phyloP scores from a whole-genome alignment of 805 yeast species.

The Pichia manshurica region DNA sequence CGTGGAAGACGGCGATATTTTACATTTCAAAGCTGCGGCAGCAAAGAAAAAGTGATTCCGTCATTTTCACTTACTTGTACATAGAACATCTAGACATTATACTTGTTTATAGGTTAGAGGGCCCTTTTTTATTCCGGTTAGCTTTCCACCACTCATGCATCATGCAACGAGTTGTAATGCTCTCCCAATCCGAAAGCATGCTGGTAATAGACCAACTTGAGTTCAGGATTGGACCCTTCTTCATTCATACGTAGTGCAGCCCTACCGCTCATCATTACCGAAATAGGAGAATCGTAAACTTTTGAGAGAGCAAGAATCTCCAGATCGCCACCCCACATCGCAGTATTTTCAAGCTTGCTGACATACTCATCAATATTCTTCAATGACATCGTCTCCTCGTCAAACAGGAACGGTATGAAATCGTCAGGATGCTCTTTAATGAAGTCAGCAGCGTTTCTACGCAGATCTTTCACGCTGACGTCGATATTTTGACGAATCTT shows the following conservation, averaged over 20 bases:
- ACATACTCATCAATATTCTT: slow-evolving; percentile 66
- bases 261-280: slow-evolving; percentile 72
- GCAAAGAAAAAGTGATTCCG: slow-evolving; percentile 16
- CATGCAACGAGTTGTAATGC: slow-evolving; percentile 76
- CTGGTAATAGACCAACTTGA: slow-evolving; percentile 75
- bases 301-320: slow-evolving; percentile 79
- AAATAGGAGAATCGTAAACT: slow-evolving; percentile 66
- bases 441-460: slow-evolving; percentile 60
- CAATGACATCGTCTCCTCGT: slow-evolving; percentile 62
- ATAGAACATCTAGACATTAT: background rate
- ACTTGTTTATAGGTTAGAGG: background rate
- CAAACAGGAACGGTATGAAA: slow-evolving; percentile 76
- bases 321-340: slow-evolving; percentile 95
- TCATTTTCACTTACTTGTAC: background rate
- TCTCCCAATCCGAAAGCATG: slow-evolving; percentile 89
- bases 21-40: slow-evolving; percentile 88
- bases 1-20: slow-evolving; percentile 91
- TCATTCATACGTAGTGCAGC: slow-evolving; percentile 61
- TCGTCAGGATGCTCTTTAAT: slow-evolving; percentile 61
- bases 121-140: too few relatives aligned
- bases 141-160: slow-evolving; percentile 6
- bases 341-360: slow-evolving; percentile 60
- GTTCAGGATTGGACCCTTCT: slow-evolving; percentile 44
- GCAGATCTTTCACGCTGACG: slow-evolving; percentile 44
- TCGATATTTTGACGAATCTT: slow-evolving; percentile 40